Conservation (phyloP, 129 eudicot species). For the Chrysanthemum makinoi region DNA sequence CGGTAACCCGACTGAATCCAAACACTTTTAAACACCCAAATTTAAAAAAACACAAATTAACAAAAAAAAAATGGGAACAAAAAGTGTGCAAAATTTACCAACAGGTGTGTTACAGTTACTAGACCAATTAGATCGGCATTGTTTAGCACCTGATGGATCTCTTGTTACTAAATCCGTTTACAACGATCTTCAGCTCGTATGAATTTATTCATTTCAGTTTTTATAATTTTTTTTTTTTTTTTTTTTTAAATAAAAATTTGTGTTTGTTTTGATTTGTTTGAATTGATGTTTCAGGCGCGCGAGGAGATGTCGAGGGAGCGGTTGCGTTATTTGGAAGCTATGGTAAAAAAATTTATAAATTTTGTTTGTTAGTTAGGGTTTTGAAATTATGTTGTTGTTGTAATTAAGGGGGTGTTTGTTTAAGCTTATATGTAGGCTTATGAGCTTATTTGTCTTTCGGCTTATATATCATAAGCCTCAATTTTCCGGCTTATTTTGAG, state of each 20-base stretch:
- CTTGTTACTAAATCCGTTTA: constrained; percentile 81
- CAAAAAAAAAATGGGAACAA: constrained; percentile 37
- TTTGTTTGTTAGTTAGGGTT: constrained; percentile 23
- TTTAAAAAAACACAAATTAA: not conserved
- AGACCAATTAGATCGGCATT: constrained; percentile 93
- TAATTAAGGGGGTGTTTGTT: too few species aligned
- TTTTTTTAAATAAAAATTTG: not conserved
- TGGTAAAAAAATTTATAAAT: constrained; percentile 40
- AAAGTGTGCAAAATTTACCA: constrained; percentile 54
- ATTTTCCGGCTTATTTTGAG: too few species aligned
- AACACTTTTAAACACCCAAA: not conserved
- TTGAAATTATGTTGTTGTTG: not conserved
- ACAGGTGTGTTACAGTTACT: constrained; percentile 70
- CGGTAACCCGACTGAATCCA: not conserved
- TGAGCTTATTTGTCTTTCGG: too few species aligned
- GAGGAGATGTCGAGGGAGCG: constrained; percentile 95
- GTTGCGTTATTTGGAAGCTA: constrained; percentile 87
- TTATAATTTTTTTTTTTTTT: not conserved
- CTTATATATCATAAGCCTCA: too few species aligned
- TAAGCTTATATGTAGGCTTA: too few species aligned
- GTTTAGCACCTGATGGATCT: constrained; percentile 94
- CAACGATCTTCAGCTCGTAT: constrained; percentile 87
- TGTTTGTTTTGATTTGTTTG: not conserved
- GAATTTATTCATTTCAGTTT: constrained; percentile 9
- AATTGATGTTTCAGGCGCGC: constrained; percentile 67